A percentile compares a stretch with the other conserved stretches of the same genome.
Conservation (phyloP, 208 protist genomes). For the Trypanosoma avium region DNA sequence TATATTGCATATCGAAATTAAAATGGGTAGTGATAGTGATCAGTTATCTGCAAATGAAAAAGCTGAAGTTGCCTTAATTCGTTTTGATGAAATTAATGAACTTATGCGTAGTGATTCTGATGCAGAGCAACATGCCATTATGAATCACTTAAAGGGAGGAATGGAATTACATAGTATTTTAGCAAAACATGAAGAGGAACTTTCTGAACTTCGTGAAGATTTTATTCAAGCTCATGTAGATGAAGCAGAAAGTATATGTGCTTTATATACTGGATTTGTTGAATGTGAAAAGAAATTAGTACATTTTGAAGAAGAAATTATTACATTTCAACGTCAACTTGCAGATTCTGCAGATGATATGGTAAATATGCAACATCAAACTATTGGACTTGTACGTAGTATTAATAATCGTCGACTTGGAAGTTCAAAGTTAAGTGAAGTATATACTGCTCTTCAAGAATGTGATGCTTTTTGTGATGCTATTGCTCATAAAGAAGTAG, state of each 20-base stretch:
- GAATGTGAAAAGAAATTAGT: constrained; percentile 76
- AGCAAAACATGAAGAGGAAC: constrained; percentile 57
- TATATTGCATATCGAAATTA: too few relatives aligned
- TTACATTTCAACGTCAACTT: constrained; percentile 75
- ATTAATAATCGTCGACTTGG: constrained; percentile 74
- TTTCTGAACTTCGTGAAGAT: constrained; percentile 48
- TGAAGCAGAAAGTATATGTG: constrained; percentile 56
- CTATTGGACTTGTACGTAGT: constrained; percentile 58
- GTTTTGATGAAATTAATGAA: constrained; percentile 71
- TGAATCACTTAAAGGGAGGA: constrained; percentile 52
- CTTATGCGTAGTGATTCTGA: constrained; percentile 48
- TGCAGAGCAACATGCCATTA: constrained; percentile 43
- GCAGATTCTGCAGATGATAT: constrained; percentile 79
- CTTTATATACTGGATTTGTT: constrained; percentile 68
- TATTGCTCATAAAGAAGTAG: constrained; percentile 73
- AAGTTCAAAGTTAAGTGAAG: constrained; percentile 75
- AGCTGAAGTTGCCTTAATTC: constrained; percentile 44
- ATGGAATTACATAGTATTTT: constrained; percentile 47
- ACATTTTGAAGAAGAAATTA: constrained; percentile 81
- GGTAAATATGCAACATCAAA: constrained; percentile 82
- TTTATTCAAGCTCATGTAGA: constrained; percentile 67
- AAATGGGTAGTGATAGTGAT: background rate
- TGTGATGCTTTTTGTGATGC: constrained; percentile 82
- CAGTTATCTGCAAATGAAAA: constrained; percentile 22
- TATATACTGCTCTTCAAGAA: constrained; percentile 79